phyloP scores from a whole-genome alignment of 2,329 filamentous ascomycete species.

The Tolypocladium capitatum region DNA sequence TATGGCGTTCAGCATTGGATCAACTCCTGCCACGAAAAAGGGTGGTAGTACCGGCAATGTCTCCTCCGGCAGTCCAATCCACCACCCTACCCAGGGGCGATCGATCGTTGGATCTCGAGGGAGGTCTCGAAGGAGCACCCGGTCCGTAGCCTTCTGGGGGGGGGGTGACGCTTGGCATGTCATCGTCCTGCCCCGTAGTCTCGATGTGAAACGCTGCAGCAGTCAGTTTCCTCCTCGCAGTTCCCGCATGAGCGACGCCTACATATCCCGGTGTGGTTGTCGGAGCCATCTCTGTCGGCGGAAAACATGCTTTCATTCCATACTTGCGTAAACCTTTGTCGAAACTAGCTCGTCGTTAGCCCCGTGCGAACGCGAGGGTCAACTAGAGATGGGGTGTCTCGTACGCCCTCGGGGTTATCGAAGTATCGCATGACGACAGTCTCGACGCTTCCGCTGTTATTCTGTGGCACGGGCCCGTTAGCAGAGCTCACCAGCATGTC shows the following conservation, averaged over 20 bases:
- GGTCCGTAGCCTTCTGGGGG: conserved; percentile 25
- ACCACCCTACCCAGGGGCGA: conserved; percentile 41
- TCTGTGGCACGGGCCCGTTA: conserved; percentile 10
- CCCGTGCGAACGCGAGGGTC: background rate
- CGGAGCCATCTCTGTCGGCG: conserved; percentile 36
- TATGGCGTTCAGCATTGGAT: conserved; percentile 7
- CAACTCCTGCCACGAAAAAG: background rate
- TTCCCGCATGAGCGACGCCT: conserved; percentile 7
- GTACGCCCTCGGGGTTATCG: conserved; percentile 28
- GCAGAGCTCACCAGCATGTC: background rate
- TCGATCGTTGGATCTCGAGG: conserved; percentile 42
- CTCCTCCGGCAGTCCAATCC: conserved; percentile 28
- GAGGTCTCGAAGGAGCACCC: conserved; percentile 45
- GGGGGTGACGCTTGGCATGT: conserved; percentile 30
- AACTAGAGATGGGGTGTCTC: background rate
- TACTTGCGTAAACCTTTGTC: conserved; percentile 27
- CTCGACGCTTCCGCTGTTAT: conserved; percentile 31
- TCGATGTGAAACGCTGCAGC: conserved; percentile 42
- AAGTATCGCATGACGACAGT: conserved; percentile 39
- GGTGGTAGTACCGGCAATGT: conserved; percentile 25
- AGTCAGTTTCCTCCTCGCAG: conserved; percentile 8
- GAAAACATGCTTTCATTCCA: conserved; percentile 44
- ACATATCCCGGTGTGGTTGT: conserved; percentile 31
- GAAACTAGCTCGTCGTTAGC: conserved; percentile 23
- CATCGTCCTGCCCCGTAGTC: conserved; percentile 29